These are phyloP conservation scores for Curvularia spicifera DNA, from an alignment of 2,329 filamentous ascomycete genomes.

Conservation along the genomic window DNA sequence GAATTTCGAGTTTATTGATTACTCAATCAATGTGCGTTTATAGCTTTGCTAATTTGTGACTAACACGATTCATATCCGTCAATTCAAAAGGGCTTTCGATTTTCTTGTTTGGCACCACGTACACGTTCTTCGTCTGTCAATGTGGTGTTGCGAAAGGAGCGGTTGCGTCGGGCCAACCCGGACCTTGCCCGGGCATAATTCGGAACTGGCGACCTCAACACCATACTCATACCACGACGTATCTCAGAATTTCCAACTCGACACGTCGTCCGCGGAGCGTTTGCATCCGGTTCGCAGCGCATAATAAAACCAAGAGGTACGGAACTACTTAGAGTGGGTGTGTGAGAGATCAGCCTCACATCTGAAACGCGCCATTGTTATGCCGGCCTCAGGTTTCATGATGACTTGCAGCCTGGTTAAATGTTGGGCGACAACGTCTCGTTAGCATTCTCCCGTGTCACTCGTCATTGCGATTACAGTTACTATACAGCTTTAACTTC, in stretches of 20 bases:
- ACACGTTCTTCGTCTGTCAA: background rate
- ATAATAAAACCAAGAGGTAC: background rate
- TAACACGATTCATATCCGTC: too few species aligned
- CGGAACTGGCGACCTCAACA: background rate
- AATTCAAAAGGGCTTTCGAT: too few species aligned
- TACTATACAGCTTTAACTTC: background rate
- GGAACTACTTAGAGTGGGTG: background rate
- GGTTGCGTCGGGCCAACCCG: slow-evolving; percentile 3
- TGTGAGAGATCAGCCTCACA: background rate
- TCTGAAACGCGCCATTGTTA: slow-evolving; percentile 14
- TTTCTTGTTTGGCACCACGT: too few species aligned
- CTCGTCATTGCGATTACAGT: background rate
- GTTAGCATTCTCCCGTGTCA: background rate
- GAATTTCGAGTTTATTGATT: too few species aligned
- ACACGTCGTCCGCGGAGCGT: background rate
- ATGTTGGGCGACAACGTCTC: slow-evolving; percentile 2
- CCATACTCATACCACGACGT: background rate
- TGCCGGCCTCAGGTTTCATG: slow-evolving; percentile 12
- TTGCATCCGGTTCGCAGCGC: background rate
- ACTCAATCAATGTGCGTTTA: too few species aligned
- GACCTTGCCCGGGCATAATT: background rate
- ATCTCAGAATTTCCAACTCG: background rate
- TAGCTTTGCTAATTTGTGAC: too few species aligned
- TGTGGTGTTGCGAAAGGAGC: background rate
- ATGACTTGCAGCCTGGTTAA: background rate